phyloP scores from a whole-genome alignment of 2,329 filamentous ascomycete genomes.

The Penicillium sclerotiorum region DNA sequence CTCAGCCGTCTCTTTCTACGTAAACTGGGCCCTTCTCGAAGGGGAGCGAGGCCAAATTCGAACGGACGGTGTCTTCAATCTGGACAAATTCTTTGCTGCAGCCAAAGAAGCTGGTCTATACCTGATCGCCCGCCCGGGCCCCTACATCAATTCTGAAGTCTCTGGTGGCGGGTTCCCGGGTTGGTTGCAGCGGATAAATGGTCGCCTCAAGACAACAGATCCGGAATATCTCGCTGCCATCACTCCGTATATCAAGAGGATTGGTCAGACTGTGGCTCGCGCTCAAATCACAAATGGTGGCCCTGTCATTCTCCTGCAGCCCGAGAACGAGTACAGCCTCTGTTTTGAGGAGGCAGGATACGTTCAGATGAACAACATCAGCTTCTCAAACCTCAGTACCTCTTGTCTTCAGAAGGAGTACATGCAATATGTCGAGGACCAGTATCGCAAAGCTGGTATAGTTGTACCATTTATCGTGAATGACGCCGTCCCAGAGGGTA shows the following conservation, averaged over 20 bases:
- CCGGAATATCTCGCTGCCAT: slow-evolving; percentile 65
- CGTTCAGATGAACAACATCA: neutral
- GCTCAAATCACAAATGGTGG: slow-evolving; percentile 79
- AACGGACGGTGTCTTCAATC: slow-evolving; percentile 66
- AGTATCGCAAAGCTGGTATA: slow-evolving; percentile 66
- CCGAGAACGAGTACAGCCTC: slow-evolving; percentile 71
- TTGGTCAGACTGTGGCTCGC: slow-evolving; percentile 55
- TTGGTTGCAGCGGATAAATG: slow-evolving; percentile 70
- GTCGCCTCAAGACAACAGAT: slow-evolving; percentile 62
- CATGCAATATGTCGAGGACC: slow-evolving; percentile 67
- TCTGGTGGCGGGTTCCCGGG: slow-evolving; percentile 76
- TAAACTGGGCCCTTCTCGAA: slow-evolving; percentile 74
- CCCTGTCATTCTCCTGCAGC: slow-evolving; percentile 73
- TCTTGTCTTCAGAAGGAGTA: slow-evolving; percentile 66
- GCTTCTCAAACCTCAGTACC: slow-evolving; percentile 46
- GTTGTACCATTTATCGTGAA: slow-evolving; percentile 74
- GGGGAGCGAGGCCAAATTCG: slow-evolving; percentile 67
- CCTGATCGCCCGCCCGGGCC: slow-evolving; percentile 68
- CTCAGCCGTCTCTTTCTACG: slow-evolving; percentile 74
- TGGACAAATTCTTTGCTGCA: slow-evolving; percentile 52
- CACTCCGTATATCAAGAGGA: slow-evolving; percentile 39
- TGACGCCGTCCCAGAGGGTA: slow-evolving; percentile 60
- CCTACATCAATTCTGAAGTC: slow-evolving; percentile 75
- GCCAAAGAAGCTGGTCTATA: slow-evolving; percentile 54
- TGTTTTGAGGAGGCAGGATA: neutral